Evolutionary conservation across 345 rosid species (phyloP).

Genomic region (Salix purpurea): DNA sequence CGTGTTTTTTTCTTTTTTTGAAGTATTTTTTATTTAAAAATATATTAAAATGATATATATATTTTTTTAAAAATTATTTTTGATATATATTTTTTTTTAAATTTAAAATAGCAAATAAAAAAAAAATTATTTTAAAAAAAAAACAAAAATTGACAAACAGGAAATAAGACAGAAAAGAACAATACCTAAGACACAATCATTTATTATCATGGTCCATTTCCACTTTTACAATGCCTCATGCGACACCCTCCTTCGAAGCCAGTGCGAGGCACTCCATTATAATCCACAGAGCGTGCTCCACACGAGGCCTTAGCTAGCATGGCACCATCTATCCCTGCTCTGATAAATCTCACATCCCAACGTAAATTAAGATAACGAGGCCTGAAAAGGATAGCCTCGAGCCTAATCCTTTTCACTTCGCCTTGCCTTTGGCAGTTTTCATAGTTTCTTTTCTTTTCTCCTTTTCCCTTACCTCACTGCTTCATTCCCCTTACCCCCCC

Average conservation of each 20-base stretch:
- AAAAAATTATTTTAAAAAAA: too few species aligned
- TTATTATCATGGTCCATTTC: not conserved
- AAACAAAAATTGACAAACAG: too few species aligned
- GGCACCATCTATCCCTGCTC: not conserved
- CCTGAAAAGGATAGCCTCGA: constrained; percentile 3
- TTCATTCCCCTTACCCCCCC: not conserved
- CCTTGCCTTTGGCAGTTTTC: not conserved
- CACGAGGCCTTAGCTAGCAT: not conserved
- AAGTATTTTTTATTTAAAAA: too few species aligned
- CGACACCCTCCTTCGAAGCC: not conserved
- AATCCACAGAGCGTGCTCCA: not conserved
- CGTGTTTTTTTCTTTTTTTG: too few species aligned
- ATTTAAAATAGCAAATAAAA: too few species aligned
- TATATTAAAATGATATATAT: too few species aligned
- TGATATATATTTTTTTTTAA: too few species aligned
- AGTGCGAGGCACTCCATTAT: not conserved
- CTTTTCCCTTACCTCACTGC: too few species aligned
- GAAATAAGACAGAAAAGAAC: too few species aligned
- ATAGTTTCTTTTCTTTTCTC: not conserved
- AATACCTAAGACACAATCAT: not conserved
- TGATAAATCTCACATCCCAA: too few species aligned
- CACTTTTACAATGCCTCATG: not conserved
- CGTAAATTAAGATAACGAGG: not conserved
- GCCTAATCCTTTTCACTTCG: not conserved
- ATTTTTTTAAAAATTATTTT: too few species aligned